A percentile compares a stretch with the other conserved stretches of the same genome.
Evolutionary conservation across 129 eudicot genomes (phyloP).

Genomic region (Arctium lappa): DNA sequence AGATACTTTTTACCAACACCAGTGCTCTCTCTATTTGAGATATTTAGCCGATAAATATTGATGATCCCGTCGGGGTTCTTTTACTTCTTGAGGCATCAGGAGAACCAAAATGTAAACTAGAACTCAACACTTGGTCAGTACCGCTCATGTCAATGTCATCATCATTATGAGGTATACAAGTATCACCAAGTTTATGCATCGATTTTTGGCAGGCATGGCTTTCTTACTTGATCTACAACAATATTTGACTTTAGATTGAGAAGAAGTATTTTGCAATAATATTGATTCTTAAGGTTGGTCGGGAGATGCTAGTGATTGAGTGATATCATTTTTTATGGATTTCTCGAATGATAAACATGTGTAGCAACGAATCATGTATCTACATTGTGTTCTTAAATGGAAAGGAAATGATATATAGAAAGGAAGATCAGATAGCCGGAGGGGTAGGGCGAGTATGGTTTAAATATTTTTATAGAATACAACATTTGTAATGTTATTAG

Average conservation of each 20-base stretch:
- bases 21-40: constrained; percentile 35
- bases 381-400: no score
- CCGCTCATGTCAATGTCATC: constrained; percentile 91
- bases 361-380: no score
- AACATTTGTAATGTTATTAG: no score
- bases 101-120: constrained; percentile 84
- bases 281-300: constrained; percentile 60
- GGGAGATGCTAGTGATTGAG: constrained; percentile 49
- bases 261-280: constrained; percentile 47
- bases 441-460: no score
- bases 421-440: no score
- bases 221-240: constrained; percentile 86
- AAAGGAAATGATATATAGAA: no score
- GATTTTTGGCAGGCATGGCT: constrained; percentile 88
- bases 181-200: constrained; percentile 59
- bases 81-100: constrained; percentile 77
- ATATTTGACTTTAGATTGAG: constrained; percentile 65
- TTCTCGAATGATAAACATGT: constrained; percentile 31
- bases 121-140: constrained; percentile 75
- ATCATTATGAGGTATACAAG: constrained; percentile 55
- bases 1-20: constrained; percentile 41
- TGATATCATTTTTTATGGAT: constrained; percentile 38
- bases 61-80: constrained; percentile 53
- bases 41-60: constrained; percentile 39
- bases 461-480: no score